Evolutionary conservation across 139 green algal species (phyloP).

Genomic region (Micractinium conductrix): DNA sequence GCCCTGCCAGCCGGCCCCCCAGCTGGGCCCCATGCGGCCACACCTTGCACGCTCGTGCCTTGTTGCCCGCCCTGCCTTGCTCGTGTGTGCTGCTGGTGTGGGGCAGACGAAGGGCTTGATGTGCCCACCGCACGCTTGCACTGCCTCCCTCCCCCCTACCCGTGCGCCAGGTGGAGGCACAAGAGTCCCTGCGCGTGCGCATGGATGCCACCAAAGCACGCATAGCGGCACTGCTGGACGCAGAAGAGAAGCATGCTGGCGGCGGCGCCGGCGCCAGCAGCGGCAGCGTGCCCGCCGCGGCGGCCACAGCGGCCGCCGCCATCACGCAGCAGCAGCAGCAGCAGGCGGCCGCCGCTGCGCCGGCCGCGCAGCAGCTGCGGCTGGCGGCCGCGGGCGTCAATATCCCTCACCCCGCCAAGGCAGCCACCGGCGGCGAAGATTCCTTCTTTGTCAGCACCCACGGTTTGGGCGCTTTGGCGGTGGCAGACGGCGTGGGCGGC

Average conservation of each 20-base stretch:
- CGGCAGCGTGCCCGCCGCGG: too few relatives aligned
- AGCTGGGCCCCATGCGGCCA: too few relatives aligned
- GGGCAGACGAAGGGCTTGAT: too few relatives aligned
- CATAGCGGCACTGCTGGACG: conserved; percentile 18
- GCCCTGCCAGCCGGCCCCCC: too few relatives aligned
- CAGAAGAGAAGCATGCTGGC: conserved; percentile 2
- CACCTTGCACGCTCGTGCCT: too few relatives aligned
- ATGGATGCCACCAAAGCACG: conserved; percentile 11
- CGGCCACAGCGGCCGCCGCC: background rate
- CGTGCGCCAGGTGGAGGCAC: conserved; percentile 29
- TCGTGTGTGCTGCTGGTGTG: too few relatives aligned
- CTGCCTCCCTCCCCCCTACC: too few relatives aligned
- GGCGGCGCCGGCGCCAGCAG: background rate
- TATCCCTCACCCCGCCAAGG: conserved; percentile 81
- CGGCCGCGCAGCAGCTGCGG: background rate
- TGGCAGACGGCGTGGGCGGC: conserved; percentile 91
- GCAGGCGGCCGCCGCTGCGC: background rate
- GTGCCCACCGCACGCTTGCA: too few relatives aligned
- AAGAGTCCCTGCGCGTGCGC: conserved; percentile 19
- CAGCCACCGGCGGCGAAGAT: conserved; percentile 85
- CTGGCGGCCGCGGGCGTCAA: conserved; percentile 24
- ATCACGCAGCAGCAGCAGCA: background rate
- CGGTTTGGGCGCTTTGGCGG: conserved; percentile 70
- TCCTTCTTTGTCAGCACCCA: conserved; percentile 79
- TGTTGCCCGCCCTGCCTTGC: too few relatives aligned